Conservation (phyloP, 495 filamentous ascomycete species). For the Penicillium ucsense region DNA sequence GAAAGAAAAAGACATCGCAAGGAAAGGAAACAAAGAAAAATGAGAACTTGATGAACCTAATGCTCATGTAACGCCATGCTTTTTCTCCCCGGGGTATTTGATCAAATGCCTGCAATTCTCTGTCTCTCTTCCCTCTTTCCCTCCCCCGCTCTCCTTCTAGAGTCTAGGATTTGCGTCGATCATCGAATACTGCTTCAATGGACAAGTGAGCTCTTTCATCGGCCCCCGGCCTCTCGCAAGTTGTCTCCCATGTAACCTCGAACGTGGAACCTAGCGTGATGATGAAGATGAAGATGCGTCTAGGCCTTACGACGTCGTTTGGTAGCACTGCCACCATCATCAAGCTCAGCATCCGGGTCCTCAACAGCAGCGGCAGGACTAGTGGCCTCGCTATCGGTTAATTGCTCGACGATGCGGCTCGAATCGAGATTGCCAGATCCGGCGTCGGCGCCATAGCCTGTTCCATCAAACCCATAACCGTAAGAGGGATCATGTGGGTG, state of each 20-base stretch:
- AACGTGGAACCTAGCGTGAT: no score
- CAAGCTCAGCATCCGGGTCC: constrained; percentile 10
- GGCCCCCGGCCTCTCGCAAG: no score
- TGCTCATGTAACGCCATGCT: background rate
- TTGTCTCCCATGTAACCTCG: no score
- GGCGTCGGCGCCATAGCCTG: constrained; percentile 16
- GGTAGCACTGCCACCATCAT: constrained; percentile 19
- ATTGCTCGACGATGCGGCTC: constrained; percentile 32
- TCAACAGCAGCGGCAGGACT: constrained; percentile 28
- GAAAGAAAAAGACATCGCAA: background rate
- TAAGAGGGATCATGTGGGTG: constrained; percentile 16
- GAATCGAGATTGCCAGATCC: constrained; percentile 13
- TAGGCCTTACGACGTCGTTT: constrained; percentile 29
- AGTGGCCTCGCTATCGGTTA: constrained; percentile 39
- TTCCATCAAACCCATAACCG: constrained; percentile 23
- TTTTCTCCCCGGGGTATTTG: constrained; percentile 1
- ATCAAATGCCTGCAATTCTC: background rate
- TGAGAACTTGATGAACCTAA: constrained; percentile 2
- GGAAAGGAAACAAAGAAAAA: background rate
- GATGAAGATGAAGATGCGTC: no score
- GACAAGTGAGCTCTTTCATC: no score
- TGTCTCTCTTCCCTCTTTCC: no score
- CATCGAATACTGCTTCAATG: no score
- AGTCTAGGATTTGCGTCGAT: no score
- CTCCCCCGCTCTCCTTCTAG: no score